Evolutionary conservation across 2,329 filamentous ascomycete genomes (phyloP), one percentile per base, ranked within the genome.

Genomic region (Colletotrichum australisinense): DNA sequence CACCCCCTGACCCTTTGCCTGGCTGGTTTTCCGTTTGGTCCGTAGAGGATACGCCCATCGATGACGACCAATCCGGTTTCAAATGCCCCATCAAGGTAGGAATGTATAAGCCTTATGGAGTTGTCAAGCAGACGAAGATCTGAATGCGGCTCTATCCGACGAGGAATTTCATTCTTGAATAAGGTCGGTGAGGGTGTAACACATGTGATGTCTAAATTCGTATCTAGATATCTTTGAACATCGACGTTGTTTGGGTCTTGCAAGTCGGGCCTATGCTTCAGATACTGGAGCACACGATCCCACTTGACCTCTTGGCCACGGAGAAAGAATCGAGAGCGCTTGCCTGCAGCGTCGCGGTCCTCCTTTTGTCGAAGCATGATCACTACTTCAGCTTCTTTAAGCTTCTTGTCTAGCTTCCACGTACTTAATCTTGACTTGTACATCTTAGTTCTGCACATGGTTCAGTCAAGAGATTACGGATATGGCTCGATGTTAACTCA

Each of bases 361-460:
- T 19, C 28, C 58, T 58, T 72, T 19, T 58, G 38, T 19, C n/a
- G 49, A 2, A 72, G 38, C 9, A 72, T 69, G 6, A 9, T 28
- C 9, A 57, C 5, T 22, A 68, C 69, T 8, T 68, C 69, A 1
- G 35, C 63, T 28, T 72, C 57, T 32, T 72, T 72, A 32, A 72
- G 26, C 26, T 72, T 72, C 32, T 68, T 72, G 63, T 68, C 69
- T 7, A 72, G 19, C 1, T 64, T 57, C 69, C 64, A 72, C 14
- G 16, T 26, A 7, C 49, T 72, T 5, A 68, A 30, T 3, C 64
- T 49, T 5, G 69, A 62, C 35, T 57, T 72, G 55, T 35, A 72
- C 69, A 72, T 72, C 52, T 57, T 57, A 8, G 56, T 46, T 1
- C 69, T 67, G 14, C 8, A n/a, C 14, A 2, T 2, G 42, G 3